Conservation (phyloP, 805 yeast species). For the Kuraishia cidri region DNA sequence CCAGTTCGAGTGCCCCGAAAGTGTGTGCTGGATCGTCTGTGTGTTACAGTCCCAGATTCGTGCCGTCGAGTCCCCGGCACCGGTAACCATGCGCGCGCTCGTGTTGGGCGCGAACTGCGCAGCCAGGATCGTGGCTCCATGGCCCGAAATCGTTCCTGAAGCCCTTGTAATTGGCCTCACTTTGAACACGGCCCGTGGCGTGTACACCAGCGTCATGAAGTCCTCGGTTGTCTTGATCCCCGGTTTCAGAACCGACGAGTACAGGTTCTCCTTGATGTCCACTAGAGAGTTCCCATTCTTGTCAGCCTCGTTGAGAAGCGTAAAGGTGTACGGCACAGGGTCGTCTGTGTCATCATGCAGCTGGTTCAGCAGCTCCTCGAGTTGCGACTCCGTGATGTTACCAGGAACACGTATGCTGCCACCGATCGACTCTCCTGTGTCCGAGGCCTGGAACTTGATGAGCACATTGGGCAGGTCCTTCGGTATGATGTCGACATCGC, state of each 20-base stretch:
- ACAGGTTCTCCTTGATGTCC: slow-evolving; percentile 73
- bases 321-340: slow-evolving; percentile 84
- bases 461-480: slow-evolving; percentile 78
- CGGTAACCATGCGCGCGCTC: slow-evolving; percentile 80
- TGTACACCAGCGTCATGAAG: slow-evolving; percentile 79
- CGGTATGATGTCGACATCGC: slow-evolving; percentile 69
- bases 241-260: slow-evolving; percentile 76
- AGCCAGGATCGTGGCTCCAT: slow-evolving; percentile 87
- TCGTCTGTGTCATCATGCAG: slow-evolving; percentile 65
- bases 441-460: slow-evolving; percentile 86
- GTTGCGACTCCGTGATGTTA: slow-evolving; percentile 70
- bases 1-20: slow-evolving; percentile 88
- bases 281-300: slow-evolving; percentile 32
- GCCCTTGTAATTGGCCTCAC: slow-evolving; percentile 88
- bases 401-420: slow-evolving; percentile 91
- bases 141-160: slow-evolving; percentile 90
- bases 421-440: slow-evolving; percentile 81
- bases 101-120: slow-evolving; percentile 91
- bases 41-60: slow-evolving; percentile 96
- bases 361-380: slow-evolving; percentile 82
- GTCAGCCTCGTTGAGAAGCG: slow-evolving; percentile 44
- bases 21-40: slow-evolving; percentile 77
- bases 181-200: slow-evolving; percentile 92
- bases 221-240: slow-evolving; percentile 89
- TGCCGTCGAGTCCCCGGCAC: slow-evolving; percentile 95